These are phyloP conservation scores for Xylaria flabelliformis DNA, from an alignment of 495 filamentous ascomycete genomes.

Conservation along the genomic window DNA sequence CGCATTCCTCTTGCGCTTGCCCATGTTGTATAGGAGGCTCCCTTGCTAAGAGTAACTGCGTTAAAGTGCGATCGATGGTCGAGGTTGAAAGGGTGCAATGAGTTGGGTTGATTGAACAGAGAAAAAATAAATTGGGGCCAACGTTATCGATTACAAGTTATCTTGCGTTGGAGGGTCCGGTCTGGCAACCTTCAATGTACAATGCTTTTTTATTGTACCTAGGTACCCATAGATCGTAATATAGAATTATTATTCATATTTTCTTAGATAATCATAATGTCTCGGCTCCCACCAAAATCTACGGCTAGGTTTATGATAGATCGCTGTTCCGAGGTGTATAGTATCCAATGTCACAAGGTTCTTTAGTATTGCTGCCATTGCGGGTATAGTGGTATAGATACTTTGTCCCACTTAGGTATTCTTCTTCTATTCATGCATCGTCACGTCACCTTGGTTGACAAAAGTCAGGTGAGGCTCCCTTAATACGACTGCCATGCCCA, in stretches of 20 bases:
- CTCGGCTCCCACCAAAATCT: background rate
- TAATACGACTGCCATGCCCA: background rate
- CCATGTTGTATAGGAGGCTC: conserved; percentile 56
- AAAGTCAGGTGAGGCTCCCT: conserved; percentile 10
- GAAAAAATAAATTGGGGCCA: conserved; percentile 38
- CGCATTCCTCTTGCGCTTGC: conserved; percentile 74
- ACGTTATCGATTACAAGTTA: conserved; percentile 34
- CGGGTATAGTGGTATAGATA: conserved; percentile 10
- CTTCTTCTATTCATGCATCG: conserved; percentile 20
- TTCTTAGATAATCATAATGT: background rate
- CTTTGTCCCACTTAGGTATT: conserved; percentile 21
- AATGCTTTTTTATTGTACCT: background rate
- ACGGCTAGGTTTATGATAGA: background rate
- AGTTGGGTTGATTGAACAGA: background rate
- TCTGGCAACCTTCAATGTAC: background rate
- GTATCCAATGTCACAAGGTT: background rate
- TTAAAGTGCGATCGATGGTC: conserved; percentile 17
- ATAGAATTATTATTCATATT: background rate
- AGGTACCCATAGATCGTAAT: background rate
- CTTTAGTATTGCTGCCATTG: background rate
- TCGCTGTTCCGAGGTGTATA: background rate
- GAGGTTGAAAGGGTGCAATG: background rate
- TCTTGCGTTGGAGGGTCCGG: background rate
- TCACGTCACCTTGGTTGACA: conserved; percentile 8
- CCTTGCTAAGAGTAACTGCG: conserved; percentile 4